These are phyloP conservation scores for Ophiostoma angusticollis DNA, from an alignment of 2,329 filamentous ascomycete species.

Conservation along the genomic window DNA sequence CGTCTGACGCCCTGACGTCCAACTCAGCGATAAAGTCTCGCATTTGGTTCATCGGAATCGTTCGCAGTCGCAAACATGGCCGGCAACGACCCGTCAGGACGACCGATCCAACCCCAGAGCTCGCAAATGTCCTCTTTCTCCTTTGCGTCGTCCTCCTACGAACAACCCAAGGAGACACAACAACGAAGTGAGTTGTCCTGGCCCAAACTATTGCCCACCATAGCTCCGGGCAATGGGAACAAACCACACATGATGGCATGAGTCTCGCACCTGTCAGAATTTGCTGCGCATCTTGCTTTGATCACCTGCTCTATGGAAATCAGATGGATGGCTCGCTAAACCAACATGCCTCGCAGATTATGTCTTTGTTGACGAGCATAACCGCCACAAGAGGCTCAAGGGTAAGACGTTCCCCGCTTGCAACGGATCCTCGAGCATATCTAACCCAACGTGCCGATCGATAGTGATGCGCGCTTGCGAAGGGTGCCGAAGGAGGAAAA, in stretches of 20 bases:
- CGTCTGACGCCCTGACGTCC: not conserved
- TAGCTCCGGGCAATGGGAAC: too few species aligned
- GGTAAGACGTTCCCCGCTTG: too few species aligned
- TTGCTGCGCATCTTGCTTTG: too few species aligned
- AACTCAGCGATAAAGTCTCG: too few species aligned
- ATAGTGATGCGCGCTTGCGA: constrained; percentile 94
- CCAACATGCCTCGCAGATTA: constrained; percentile 53
- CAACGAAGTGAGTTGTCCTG: constrained; percentile 51
- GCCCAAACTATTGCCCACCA: not conserved
- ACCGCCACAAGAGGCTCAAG: constrained; percentile 92
- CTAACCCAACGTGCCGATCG: not conserved
- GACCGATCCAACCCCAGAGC: constrained; percentile 53
- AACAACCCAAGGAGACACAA: constrained; percentile 59
- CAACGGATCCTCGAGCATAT: not conserved
- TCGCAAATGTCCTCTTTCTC: constrained; percentile 62
- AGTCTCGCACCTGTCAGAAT: too few species aligned
- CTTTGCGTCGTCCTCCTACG: constrained; percentile 53
- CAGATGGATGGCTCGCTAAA: too few species aligned
- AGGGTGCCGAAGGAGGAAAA: constrained; percentile 87
- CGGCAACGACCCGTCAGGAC: constrained; percentile 42
- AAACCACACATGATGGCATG: too few species aligned
- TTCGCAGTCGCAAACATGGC: constrained; percentile 35
- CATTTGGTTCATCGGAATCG: too few species aligned
- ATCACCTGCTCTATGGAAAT: too few species aligned
- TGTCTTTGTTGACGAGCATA: constrained; percentile 98